A percentile compares a stretch with the other conserved stretches of the same genome.
Evolutionary conservation across 2,329 filamentous ascomycete species (phyloP).

Genomic region (Ascochyta koolunga): DNA sequence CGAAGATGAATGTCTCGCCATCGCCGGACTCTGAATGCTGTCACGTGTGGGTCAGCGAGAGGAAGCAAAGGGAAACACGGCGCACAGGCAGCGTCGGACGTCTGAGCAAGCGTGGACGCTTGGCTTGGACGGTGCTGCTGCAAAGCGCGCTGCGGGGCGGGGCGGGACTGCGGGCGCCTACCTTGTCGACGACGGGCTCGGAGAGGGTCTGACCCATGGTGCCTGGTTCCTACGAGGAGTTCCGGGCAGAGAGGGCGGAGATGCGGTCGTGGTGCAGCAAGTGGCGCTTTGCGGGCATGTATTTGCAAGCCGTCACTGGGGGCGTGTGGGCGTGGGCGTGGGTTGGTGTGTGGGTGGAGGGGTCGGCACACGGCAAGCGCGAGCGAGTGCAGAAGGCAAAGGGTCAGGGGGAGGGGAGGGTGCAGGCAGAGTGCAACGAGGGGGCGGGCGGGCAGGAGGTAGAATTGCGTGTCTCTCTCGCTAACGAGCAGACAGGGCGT

Average conservation of each 20-base stretch:
- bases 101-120: background rate
- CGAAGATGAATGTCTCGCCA: constrained; percentile 91
- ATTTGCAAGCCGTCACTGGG: constrained; percentile 38
- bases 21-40: constrained; percentile 87
- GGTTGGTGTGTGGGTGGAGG: constrained; percentile 31
- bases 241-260: constrained; percentile 26
- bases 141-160: constrained; percentile 27
- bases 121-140: too few species aligned
- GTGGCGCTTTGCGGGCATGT: constrained; percentile 37
- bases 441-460: background rate
- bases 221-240: constrained; percentile 40
- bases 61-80: background rate
- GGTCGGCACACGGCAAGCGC: constrained; percentile 20
- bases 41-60: background rate
- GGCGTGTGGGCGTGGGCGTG: constrained; percentile 35
- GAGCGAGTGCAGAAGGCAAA: constrained; percentile 5
- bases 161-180: constrained; percentile 57
- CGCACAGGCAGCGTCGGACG: background rate
- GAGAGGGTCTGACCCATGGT: constrained; percentile 98
- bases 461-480: constrained; percentile 30
- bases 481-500: constrained; percentile 22
- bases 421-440: background rate
- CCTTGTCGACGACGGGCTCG: constrained; percentile 99
- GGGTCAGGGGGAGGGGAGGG: constrained; percentile 7
- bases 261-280: constrained; percentile 28